A percentile compares a stretch with the other conserved stretches of the same genome.
Evolutionary conservation across 352 stramenopile genomes (phyloP).

Genomic region (Plasmopara muralis): DNA sequence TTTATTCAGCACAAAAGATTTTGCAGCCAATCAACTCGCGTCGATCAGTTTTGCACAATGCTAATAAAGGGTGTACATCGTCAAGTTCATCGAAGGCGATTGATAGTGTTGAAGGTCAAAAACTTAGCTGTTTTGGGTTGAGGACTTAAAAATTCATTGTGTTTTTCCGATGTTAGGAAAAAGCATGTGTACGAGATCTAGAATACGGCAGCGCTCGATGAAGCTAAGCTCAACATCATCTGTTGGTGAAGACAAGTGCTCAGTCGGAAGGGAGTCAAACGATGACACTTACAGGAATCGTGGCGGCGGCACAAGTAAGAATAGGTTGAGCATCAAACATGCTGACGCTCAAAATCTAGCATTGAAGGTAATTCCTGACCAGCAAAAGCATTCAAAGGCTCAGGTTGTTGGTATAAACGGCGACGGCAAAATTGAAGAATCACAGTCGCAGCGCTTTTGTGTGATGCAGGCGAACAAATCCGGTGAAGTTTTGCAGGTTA

Average conservation of each 20-base stretch:
- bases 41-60: background rate
- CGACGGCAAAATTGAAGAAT: slow-evolving; percentile 3
- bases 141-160: background rate
- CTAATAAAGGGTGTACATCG: background rate
- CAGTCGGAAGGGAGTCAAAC: background rate
- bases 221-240: background rate
- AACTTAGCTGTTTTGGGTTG: background rate
- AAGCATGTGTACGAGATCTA: background rate
- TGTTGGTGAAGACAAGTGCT: background rate
- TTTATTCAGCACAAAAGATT: background rate
- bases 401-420: background rate
- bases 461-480: slow-evolving; percentile 29
- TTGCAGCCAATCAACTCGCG: background rate
- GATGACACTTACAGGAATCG: background rate
- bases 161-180: background rate
- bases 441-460: slow-evolving; percentile 18
- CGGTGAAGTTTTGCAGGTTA: slow-evolving; percentile 12
- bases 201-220: background rate
- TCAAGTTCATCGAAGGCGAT: background rate
- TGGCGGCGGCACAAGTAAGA: background rate
- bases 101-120: background rate
- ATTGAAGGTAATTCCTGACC: background rate
- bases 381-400: background rate
- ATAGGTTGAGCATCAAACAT: background rate
- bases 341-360: background rate